Evolutionary conservation across 306 rosid genomes (phyloP).

Genomic region (Argentina anserina): DNA sequence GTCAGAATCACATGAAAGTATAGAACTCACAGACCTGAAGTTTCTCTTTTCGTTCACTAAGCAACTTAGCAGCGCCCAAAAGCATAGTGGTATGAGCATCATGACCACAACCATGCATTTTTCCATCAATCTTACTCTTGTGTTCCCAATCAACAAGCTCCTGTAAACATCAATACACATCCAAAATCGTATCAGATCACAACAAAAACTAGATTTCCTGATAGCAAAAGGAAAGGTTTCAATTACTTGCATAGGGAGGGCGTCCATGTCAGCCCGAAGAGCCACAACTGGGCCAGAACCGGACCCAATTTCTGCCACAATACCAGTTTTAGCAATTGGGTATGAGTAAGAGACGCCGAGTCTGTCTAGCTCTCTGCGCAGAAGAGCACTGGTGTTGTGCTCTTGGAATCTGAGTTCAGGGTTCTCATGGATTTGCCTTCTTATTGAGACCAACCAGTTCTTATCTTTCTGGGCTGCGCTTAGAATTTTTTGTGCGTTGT

Average conservation of each 20-base stretch:
- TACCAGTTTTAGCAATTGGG: conserved; percentile 64
- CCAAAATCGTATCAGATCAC: neutral
- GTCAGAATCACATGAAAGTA: neutral
- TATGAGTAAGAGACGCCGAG: conserved; percentile 47
- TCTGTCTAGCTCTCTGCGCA: conserved; percentile 48
- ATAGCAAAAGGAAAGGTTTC: neutral
- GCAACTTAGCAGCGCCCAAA: conserved; percentile 75
- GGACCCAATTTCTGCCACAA: conserved; percentile 35
- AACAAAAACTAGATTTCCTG: neutral
- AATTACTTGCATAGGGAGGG: conserved; percentile 36
- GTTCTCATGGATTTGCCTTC: conserved; percentile 63
- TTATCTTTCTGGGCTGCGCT: conserved; percentile 42
- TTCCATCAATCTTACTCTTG: conserved; percentile 66
- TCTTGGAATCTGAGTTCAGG: conserved; percentile 70
- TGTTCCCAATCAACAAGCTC: conserved; percentile 79
- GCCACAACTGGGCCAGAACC: conserved; percentile 34
- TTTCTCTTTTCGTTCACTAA: conserved; percentile 42
- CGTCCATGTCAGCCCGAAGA: conserved; percentile 45
- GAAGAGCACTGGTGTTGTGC: conserved; percentile 62
- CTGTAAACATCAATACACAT: conserved; percentile 26
- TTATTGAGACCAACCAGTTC: conserved; percentile 53
- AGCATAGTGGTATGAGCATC: conserved; percentile 79
- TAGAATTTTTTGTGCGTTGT: conserved; percentile 37
- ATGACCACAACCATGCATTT: conserved; percentile 78
- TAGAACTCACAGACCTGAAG: conserved; percentile 42